Percentiles rank a stretch among this genome's conserved stretches.
Evolutionary conservation across 2,329 filamentous ascomycete genomes (phyloP).

Genomic region (Venturiaceae sp.): DNA sequence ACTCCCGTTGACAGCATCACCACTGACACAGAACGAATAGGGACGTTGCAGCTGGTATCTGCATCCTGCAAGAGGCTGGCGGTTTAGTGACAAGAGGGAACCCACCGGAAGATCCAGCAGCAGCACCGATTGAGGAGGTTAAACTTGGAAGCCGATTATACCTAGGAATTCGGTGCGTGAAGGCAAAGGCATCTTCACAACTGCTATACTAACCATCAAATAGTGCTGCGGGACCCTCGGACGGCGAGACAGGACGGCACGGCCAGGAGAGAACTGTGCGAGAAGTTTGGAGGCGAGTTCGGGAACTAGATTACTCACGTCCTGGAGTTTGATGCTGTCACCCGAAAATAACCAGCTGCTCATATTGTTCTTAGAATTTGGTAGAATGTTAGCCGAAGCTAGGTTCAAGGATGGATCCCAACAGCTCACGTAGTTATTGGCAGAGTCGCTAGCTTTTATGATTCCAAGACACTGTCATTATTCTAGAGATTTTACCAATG

Average conservation of each 20-base stretch:
- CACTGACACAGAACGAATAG: slow-evolving; percentile 13
- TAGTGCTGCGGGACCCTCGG: slow-evolving; percentile 54
- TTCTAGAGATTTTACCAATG: too few relatives aligned
- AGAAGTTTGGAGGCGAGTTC: slow-evolving; percentile 63
- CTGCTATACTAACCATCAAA: neutral
- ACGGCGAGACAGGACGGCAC: slow-evolving; percentile 53
- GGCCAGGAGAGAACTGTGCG: slow-evolving; percentile 61
- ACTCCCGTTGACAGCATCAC: neutral
- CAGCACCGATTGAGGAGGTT: slow-evolving; percentile 48
- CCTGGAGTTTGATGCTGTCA: slow-evolving; percentile 43
- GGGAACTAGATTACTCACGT: slow-evolving; percentile 54
- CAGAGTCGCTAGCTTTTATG: too few relatives aligned
- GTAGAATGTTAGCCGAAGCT: too few relatives aligned
- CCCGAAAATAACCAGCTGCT: too few relatives aligned
- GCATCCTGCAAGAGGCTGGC: slow-evolving; percentile 63
- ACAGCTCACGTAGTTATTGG: too few relatives aligned
- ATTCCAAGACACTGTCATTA: too few relatives aligned
- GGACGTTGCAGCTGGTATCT: slow-evolving; percentile 70
- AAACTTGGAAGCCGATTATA: slow-evolving; percentile 60
- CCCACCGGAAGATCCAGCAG: slow-evolving; percentile 49
- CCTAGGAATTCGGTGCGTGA: slow-evolving; percentile 44
- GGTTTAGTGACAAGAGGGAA: slow-evolving; percentile 67
- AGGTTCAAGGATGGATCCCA: too few relatives aligned
- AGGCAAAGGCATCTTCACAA: slow-evolving; percentile 30
- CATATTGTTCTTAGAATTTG: too few relatives aligned